Evolutionary conservation across 2,329 filamentous ascomycete species (phyloP).

Genomic region (Aspergillus neotritici): DNA sequence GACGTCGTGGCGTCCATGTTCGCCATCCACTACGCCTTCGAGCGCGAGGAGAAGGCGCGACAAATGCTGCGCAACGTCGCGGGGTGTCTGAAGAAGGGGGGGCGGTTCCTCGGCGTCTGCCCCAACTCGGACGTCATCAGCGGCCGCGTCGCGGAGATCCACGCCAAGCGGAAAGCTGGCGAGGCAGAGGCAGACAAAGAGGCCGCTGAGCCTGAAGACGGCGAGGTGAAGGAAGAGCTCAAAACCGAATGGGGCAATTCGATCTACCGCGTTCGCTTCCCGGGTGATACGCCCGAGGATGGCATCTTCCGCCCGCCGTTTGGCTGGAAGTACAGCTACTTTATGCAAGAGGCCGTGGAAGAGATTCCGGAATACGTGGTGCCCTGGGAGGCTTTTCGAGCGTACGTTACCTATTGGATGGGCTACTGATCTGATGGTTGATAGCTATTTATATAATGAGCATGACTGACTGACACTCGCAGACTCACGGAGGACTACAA

Average conservation of each 20-base stretch:
- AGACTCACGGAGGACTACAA: slow-evolving; percentile 90
- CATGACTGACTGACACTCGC: slow-evolving; percentile 7
- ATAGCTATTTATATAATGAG: background rate
- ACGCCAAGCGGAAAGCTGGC: slow-evolving; percentile 51
- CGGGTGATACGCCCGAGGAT: slow-evolving; percentile 72
- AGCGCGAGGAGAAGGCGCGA: slow-evolving; percentile 80
- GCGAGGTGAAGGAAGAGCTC: slow-evolving; percentile 55
- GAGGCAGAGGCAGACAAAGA: slow-evolving; percentile 38
- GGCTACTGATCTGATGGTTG: no score
- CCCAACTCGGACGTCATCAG: slow-evolving; percentile 94
- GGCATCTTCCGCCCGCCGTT: slow-evolving; percentile 91
- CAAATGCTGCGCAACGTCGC: slow-evolving; percentile 93
- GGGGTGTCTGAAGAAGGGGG: slow-evolving; percentile 84
- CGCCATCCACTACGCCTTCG: slow-evolving; percentile 97
- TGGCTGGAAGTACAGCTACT: slow-evolving; percentile 98
- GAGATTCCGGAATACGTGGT: slow-evolving; percentile 96
- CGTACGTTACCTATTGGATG: slow-evolving; percentile 34
- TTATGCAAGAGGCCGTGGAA: slow-evolving; percentile 91
- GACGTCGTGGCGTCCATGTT: slow-evolving; percentile 99
- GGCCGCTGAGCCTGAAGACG: slow-evolving; percentile 36
- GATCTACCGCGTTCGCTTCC: slow-evolving; percentile 87
- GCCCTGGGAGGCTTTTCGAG: slow-evolving; percentile 95
- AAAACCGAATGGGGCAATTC: slow-evolving; percentile 84
- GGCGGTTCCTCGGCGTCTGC: slow-evolving; percentile 88
- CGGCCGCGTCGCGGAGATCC: slow-evolving; percentile 69